phyloP scores from a whole-genome alignment of 2,329 filamentous ascomycete species.

The Chaetomiaceae sp. region DNA sequence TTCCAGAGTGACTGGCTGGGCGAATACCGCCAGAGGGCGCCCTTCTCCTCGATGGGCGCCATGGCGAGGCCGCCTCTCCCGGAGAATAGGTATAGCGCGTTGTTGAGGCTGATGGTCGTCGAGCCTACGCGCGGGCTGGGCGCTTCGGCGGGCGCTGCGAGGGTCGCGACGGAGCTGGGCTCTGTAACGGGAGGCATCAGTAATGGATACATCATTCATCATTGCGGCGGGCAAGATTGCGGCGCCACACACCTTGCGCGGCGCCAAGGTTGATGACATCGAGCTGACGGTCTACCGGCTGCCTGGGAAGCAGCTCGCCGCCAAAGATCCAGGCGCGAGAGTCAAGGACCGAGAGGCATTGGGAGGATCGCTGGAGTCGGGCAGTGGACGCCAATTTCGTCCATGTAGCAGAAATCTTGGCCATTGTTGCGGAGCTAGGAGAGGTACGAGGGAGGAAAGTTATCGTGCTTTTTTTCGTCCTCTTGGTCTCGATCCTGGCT shows the following conservation, averaged over 20 bases:
- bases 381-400: constrained; percentile 23
- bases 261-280: constrained; percentile 35
- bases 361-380: constrained; percentile 46
- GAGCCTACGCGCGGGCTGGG: constrained; percentile 54
- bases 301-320: constrained; percentile 44
- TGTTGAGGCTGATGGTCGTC: constrained; percentile 41
- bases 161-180: constrained; percentile 12
- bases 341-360: constrained; percentile 39
- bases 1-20: constrained; percentile 43
- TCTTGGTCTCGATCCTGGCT: too few relatives aligned
- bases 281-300: constrained; percentile 47
- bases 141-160: constrained; percentile 22
- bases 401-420: constrained; percentile 25
- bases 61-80: constrained; percentile 51
- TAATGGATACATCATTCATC: too few relatives aligned
- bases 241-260: not conserved
- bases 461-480: too few relatives aligned
- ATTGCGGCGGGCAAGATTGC: not conserved
- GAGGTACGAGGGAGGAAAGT: too few relatives aligned
- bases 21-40: constrained; percentile 51
- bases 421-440: constrained; percentile 2
- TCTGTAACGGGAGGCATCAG: too few relatives aligned
- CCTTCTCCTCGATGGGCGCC: constrained; percentile 54
- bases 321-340: constrained; percentile 43
- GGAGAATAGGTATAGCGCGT: constrained; percentile 55